A percentile compares a stretch with the other conserved stretches of the same genome.
These are phyloP conservation scores for Alternaria infectoria DNA, from an alignment of 2,329 filamentous ascomycete genomes.

Conservation along the genomic window DNA sequence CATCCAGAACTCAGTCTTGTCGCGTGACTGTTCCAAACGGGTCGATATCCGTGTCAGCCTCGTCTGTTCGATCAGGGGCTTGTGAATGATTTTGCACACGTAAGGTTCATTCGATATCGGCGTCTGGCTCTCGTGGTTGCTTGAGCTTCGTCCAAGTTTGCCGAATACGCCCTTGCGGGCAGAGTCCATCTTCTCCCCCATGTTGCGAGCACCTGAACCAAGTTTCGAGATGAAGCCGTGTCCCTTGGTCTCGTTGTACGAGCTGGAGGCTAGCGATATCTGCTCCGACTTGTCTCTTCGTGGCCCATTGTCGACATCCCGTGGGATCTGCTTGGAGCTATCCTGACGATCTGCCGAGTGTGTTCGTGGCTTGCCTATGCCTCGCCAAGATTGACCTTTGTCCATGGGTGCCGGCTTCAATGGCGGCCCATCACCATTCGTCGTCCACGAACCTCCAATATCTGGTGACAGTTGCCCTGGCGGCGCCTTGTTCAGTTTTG, in stretches of 20 bases:
- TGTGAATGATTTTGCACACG: conserved; percentile 81
- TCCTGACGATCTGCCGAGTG: conserved; percentile 73
- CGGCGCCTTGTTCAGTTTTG: conserved; percentile 44
- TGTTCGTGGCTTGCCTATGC: conserved; percentile 65
- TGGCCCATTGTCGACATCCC: conserved; percentile 35
- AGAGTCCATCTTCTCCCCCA: conserved; percentile 73
- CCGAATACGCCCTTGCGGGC: conserved; percentile 84
- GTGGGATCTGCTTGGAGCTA: conserved; percentile 36
- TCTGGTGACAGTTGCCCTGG: conserved; percentile 40
- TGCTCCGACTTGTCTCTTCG: conserved; percentile 42
- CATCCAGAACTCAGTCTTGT: conserved; percentile 99
- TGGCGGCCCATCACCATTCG: conserved; percentile 50
- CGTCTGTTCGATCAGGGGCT: conserved; percentile 86
- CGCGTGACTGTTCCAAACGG: conserved; percentile 81
- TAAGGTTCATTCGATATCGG: conserved; percentile 79
- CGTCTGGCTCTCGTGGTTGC: conserved; percentile 71
- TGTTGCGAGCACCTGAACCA: conserved; percentile 73
- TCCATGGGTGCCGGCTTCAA: conserved; percentile 70
- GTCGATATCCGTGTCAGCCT: conserved; percentile 91
- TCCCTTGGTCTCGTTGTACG: conserved; percentile 66
- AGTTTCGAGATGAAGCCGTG: conserved; percentile 74
- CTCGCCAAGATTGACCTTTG: conserved; percentile 70
- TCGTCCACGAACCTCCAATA: conserved; percentile 36
- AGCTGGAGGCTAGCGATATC: conserved; percentile 51
- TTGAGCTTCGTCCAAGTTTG: conserved; percentile 73